Conservation (phyloP, 768 basidiomycete species). For the Vararia minispora region DNA sequence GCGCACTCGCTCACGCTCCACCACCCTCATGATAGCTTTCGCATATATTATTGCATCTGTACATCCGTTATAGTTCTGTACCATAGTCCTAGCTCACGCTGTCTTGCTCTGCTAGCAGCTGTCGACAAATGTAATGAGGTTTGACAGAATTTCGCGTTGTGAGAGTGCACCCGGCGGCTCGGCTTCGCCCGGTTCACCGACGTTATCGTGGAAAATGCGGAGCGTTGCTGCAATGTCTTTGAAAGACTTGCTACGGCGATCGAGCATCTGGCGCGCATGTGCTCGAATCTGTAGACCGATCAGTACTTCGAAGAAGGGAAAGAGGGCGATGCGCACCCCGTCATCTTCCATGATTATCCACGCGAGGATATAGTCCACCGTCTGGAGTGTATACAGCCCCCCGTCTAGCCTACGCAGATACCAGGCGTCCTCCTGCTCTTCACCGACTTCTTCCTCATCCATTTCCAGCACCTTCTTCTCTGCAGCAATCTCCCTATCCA, state of each 20-base stretch:
- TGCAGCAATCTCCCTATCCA: slow-evolving; percentile 55
- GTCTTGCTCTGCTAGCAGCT: slow-evolving; percentile 18
- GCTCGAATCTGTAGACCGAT: slow-evolving; percentile 49
- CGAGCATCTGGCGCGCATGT: slow-evolving; percentile 69
- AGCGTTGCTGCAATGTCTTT: slow-evolving; percentile 64
- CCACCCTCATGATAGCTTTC: slow-evolving; percentile 12
- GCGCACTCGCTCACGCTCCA: slow-evolving; percentile 22
- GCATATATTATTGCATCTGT: slow-evolving; percentile 7
- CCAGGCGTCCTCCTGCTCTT: slow-evolving; percentile 62
- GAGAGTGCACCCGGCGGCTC: slow-evolving; percentile 31
- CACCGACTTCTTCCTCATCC: slow-evolving; percentile 43
- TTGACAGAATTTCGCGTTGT: slow-evolving; percentile 58
- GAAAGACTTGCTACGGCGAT: slow-evolving; percentile 59
- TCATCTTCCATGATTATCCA: slow-evolving; percentile 99
- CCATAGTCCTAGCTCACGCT: too few relatives aligned
- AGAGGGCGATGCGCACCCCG: slow-evolving; percentile 48
- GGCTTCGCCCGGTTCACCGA: slow-evolving; percentile 28
- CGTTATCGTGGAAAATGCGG: slow-evolving; percentile 59
- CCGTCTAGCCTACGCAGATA: slow-evolving; percentile 84
- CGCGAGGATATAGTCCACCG: slow-evolving; percentile 85
- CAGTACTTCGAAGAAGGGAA: slow-evolving; percentile 1
- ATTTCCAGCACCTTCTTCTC: slow-evolving; percentile 57
- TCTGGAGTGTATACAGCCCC: slow-evolving; percentile 83
- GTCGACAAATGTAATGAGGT: slow-evolving; percentile 54
- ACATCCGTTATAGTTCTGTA: too few relatives aligned